phyloP scores from a whole-genome alignment of 441 rosid species.

The Capsella rubella region DNA sequence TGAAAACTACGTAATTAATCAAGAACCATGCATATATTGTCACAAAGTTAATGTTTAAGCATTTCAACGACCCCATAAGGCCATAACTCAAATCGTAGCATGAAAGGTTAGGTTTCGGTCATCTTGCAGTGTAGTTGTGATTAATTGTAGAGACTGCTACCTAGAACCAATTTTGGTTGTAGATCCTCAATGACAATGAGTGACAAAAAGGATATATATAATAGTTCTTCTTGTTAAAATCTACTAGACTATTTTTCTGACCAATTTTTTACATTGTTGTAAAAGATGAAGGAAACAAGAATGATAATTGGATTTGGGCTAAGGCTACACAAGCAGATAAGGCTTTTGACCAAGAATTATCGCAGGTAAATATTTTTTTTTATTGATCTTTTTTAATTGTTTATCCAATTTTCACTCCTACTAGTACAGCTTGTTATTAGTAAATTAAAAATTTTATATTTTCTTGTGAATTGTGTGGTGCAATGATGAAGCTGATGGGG shows the following conservation, averaged over 20 bases:
- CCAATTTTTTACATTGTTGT: conserved; percentile 1
- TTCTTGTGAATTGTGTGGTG: neutral
- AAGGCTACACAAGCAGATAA: conserved; percentile 19
- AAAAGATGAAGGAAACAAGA: conserved; percentile 18
- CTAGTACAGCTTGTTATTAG: no score
- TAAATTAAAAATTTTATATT: neutral
- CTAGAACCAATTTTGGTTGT: conserved; percentile 4
- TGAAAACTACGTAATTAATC: neutral
- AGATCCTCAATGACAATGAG: neutral
- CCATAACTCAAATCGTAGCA: conserved; percentile 12
- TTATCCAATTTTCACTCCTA: neutral
- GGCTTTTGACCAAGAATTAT: conserved; percentile 36
- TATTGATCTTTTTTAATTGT: neutral
- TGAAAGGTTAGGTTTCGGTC: conserved; percentile 3
- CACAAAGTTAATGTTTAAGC: neutral
- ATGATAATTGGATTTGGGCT: conserved; percentile 30
- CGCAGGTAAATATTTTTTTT: conserved; percentile 4
- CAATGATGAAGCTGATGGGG: conserved; percentile 58
- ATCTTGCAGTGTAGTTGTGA: neutral
- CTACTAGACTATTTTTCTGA: neutral
- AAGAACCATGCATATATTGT: neutral
- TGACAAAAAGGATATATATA: neutral
- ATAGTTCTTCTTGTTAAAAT: neutral
- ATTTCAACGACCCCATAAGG: neutral
- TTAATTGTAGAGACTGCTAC: neutral